These are phyloP conservation scores for Quercus mongolica DNA, from an alignment of 306 rosid species.

Conservation along the genomic window DNA sequence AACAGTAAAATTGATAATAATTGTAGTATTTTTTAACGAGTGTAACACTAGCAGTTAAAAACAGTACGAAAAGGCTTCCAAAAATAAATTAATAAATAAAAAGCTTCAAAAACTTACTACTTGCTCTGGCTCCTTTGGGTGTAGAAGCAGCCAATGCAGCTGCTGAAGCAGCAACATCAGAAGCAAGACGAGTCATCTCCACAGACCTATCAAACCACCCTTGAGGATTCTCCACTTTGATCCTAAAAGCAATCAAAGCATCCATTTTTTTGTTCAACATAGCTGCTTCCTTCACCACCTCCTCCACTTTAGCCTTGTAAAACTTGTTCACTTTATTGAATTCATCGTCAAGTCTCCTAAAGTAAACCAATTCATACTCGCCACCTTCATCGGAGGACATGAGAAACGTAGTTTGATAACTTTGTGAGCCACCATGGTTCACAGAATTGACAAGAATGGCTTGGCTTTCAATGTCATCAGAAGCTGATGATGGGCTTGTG, in stretches of 20 bases:
- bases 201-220: constrained; percentile 25
- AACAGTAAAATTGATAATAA: too few species aligned
- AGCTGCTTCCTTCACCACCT: constrained; percentile 57
- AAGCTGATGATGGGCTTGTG: constrained; percentile 3
- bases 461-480: constrained; percentile 52
- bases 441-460: constrained; percentile 46
- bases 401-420: constrained; percentile 46
- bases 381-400: constrained; percentile 62
- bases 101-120: constrained; percentile 12
- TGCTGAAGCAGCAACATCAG: constrained; percentile 43
- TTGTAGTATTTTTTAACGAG: too few species aligned
- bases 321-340: constrained; percentile 63
- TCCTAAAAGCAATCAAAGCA: constrained; percentile 60
- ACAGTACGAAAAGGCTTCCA: too few species aligned
- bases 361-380: constrained; percentile 52
- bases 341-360: constrained; percentile 52
- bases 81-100: not conserved
- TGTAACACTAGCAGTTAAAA: too few species aligned
- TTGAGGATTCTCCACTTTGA: constrained; percentile 59
- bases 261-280: constrained; percentile 63
- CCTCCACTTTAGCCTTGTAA: constrained; percentile 44
- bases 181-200: constrained; percentile 59
- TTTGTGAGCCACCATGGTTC: constrained; percentile 19
- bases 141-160: constrained; percentile 48
- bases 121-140: constrained; percentile 32